phyloP scores from a whole-genome alignment of 768 basidiomycete species.

The Tephrocybe sp. region DNA sequence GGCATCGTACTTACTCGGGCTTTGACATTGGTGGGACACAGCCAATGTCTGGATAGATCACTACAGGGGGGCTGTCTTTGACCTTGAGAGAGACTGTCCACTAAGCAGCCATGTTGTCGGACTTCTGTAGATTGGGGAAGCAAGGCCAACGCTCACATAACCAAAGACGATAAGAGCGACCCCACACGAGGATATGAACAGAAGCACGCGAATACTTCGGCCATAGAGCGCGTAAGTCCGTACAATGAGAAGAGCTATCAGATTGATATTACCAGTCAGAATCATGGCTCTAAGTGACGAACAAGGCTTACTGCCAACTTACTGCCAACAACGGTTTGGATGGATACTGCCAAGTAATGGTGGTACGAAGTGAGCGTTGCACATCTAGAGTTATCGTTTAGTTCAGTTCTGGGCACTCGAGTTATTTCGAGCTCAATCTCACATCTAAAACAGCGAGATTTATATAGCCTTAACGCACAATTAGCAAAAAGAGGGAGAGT shows the following conservation, averaged over 20 bases:
- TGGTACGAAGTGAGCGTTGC: slow-evolving; percentile 24
- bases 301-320: slow-evolving; percentile 22
- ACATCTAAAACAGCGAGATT: neutral
- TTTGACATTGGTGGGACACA: neutral
- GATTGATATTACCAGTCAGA: too few relatives aligned
- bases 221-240: slow-evolving; percentile 42
- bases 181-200: slow-evolving; percentile 23
- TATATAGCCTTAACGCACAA: too few relatives aligned
- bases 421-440: neutral
- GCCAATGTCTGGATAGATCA: neutral
- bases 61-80: neutral
- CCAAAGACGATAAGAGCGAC: slow-evolving; percentile 28
- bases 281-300: neutral
- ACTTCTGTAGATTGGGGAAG: neutral
- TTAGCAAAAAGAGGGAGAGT: too few relatives aligned
- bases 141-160: slow-evolving; percentile 13
- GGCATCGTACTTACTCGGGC: neutral
- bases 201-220: slow-evolving; percentile 25
- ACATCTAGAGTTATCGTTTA: slow-evolving; percentile 20
- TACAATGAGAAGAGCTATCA: slow-evolving; percentile 27
- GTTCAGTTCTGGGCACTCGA: neutral
- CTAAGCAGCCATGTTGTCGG: neutral
- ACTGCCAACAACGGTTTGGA: slow-evolving; percentile 38
- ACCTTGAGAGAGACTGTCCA: neutral
- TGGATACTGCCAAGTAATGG: slow-evolving; percentile 29